A percentile compares a stretch with the other conserved stretches of the same genome.
These are phyloP conservation scores for Suillus clintonianus DNA, from an alignment of 768 basidiomycete species.

Conservation along the genomic window DNA sequence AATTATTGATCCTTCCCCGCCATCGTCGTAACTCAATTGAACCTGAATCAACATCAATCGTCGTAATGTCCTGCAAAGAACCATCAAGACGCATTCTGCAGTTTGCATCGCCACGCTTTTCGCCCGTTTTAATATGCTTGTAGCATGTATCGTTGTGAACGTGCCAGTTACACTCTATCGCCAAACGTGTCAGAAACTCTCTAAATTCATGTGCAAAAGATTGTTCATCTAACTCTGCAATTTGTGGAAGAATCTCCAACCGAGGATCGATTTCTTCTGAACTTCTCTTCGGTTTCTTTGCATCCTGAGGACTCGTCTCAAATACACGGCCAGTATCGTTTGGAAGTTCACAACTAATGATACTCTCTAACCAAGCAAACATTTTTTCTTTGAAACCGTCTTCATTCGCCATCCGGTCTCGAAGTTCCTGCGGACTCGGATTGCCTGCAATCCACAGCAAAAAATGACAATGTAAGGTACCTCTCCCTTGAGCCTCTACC, in stretches of 20 bases:
- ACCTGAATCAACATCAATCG: constrained; percentile 7
- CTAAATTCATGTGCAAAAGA: neutral
- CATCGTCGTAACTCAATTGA: constrained; percentile 10
- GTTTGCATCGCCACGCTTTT: neutral
- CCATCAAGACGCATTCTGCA: constrained; percentile 9
- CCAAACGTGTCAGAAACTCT: neutral
- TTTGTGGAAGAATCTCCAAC: neutral
- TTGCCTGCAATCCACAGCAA: neutral
- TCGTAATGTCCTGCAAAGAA: neutral
- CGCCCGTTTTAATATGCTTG: constrained; percentile 10
- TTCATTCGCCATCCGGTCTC: neutral
- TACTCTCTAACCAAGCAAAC: neutral
- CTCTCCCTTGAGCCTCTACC: neutral
- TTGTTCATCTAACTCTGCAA: neutral
- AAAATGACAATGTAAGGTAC: neutral
- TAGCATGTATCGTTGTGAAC: constrained; percentile 9
- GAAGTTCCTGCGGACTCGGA: neutral
- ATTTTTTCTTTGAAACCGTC: neutral
- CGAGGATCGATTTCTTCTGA: neutral
- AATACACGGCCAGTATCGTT: neutral
- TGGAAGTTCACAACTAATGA: neutral
- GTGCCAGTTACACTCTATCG: constrained; percentile 11
- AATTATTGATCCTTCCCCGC: constrained; percentile 15
- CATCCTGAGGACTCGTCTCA: too few species aligned
- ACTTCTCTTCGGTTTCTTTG: too few species aligned